Evolutionary conservation across 768 basidiomycete genomes (phyloP), one percentile per base, ranked within the genome.

Genomic region (Tylopilus sp.): DNA sequence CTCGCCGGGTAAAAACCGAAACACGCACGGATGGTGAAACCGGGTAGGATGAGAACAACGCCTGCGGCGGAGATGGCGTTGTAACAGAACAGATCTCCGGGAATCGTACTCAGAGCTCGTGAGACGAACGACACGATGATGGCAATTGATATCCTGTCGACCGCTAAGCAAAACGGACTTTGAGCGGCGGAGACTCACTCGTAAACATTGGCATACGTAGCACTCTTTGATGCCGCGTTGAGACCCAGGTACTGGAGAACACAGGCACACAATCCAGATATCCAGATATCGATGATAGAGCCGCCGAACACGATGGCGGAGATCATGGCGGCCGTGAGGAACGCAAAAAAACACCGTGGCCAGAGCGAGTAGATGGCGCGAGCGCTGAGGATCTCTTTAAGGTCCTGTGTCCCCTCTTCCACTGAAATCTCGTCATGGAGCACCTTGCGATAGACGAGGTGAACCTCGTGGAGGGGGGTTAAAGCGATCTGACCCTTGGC

Each of bases 141-240:
- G 3, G 89, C 83, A 12, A 87, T 84, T 0, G 90, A 87, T 63
- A 94, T 91, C 67, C 92, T 94, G 37, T 16, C 37, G 5, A 13
- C 29, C 7, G 30, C 21, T 46, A 30, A 38, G 25, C 28, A 48
- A 26, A 37, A 22, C 50, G 22, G 12, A 22, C n/a, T n/a, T 3
- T 8, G 46, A 34, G n/a, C 14, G 10, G 33, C 33, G 41, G 29
- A 6, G 22, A 76, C 91, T 69, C 67, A 94, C 93, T 96, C 93
- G 63, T 94, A 96, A 52, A 95, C 91, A 63, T 92, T 95, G n/a
- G 92, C 91, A 70, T 93, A 95, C 73, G 91, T 87, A 1, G 89
- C 80, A 60, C 87, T 93, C 71, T 89, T 92, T 59, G 85, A 81
- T 4, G 92, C 92, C 10, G 89, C 84, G 63, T 85, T 86, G 44